Evolutionary conservation across 371 early-diverging fungal genomes (phyloP).

Genomic region (Apophysomyces trapeziformis): DNA sequence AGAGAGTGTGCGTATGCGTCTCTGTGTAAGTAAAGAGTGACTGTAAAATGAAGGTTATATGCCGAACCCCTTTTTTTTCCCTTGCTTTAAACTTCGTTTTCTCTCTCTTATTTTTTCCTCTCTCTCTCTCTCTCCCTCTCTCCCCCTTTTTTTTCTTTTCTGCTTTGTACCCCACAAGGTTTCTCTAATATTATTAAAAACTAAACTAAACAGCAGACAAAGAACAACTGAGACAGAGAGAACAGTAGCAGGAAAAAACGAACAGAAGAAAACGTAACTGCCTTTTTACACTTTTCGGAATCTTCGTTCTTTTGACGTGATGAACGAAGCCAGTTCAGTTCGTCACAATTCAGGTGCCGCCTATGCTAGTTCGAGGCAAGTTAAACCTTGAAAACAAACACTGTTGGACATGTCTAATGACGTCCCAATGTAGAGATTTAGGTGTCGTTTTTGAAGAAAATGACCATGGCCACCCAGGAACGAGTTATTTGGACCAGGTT

Average conservation of each 20-base stretch:
- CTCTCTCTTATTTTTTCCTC: no score
- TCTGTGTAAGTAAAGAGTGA: no score
- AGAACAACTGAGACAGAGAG: neutral
- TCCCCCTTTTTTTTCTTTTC: no score
- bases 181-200: no score
- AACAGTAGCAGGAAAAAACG: neutral
- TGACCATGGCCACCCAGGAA: conserved; percentile 22
- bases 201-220: no score
- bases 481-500: conserved; percentile 31
- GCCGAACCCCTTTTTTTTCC: no score
- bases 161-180: no score
- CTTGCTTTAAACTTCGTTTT: no score
- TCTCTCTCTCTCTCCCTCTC: no score
- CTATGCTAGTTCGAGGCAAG: conserved; percentile 29
- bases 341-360: conserved; percentile 20
- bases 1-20: no score
- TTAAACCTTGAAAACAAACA: neutral
- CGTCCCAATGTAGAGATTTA: conserved; percentile 30
- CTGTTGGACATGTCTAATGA: neutral
- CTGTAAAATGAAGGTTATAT: no score
- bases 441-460: conserved; percentile 48
- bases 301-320: conserved; percentile 13
- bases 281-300: neutral
- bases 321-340: conserved; percentile 29
- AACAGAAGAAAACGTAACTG: neutral